phyloP scores from a whole-genome alignment of 1,284 basidiomycete genomes.

The Ustilago nuda region DNA sequence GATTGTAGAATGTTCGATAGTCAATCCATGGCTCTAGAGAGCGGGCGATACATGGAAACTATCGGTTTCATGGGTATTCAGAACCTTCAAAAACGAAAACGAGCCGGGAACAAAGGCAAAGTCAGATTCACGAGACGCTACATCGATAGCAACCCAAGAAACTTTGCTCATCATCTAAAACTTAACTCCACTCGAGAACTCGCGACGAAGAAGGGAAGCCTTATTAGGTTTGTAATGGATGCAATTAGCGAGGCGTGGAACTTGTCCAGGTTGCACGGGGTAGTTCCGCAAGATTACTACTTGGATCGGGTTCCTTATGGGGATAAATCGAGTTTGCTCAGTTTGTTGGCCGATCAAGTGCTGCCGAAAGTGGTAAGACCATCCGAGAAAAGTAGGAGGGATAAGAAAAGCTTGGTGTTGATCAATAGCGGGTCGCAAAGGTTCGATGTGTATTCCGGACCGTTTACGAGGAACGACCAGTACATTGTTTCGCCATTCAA shows the following conservation, averaged over 20 bases:
- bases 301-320: slow-evolving; percentile 59
- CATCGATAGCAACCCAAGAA: slow-evolving; percentile 71
- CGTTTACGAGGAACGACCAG: slow-evolving; percentile 66
- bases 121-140: slow-evolving; percentile 71
- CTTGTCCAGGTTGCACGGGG: slow-evolving; percentile 59
- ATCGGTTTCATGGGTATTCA: slow-evolving; percentile 54
- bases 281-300: slow-evolving; percentile 66
- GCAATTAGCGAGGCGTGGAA: slow-evolving; percentile 62
- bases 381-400: slow-evolving; percentile 43
- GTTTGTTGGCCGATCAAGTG: slow-evolving; percentile 56
- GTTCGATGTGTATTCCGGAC: slow-evolving; percentile 63
- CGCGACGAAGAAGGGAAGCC: slow-evolving; percentile 60
- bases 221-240: slow-evolving; percentile 60
- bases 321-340: slow-evolving; percentile 56
- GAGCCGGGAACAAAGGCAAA: slow-evolving; percentile 43
- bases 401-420: slow-evolving; percentile 57
- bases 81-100: slow-evolving; percentile 38
- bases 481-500: slow-evolving; percentile 66
- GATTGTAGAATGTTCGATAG: slow-evolving; percentile 63
- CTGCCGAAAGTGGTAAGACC: slow-evolving; percentile 65
- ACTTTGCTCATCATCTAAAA: slow-evolving; percentile 61
- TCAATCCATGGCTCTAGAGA: slow-evolving; percentile 62
- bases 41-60: slow-evolving; percentile 64
- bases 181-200: slow-evolving; percentile 46
- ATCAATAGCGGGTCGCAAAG: slow-evolving; percentile 67